Percentiles rank a stretch among this genome's conserved stretches.
phyloP scores from a whole-genome alignment of 768 basidiomycete genomes.

The Pseudohyphozyma bogoriensis region DNA sequence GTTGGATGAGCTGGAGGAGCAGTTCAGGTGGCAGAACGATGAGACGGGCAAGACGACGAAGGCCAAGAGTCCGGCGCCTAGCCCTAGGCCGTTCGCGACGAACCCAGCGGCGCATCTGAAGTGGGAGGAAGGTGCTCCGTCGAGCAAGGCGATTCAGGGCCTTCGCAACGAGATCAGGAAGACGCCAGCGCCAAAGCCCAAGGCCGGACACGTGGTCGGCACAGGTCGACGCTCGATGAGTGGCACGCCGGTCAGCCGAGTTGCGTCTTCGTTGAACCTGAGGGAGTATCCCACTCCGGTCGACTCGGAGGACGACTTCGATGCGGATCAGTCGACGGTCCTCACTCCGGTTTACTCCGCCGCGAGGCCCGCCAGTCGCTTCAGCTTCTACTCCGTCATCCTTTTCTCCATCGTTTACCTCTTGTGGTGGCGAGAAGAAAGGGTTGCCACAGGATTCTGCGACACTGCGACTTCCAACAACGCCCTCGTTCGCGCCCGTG shows the following conservation, averaged over 20 bases:
- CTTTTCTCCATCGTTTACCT: constrained; percentile 2
- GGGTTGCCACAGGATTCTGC: constrained; percentile 38
- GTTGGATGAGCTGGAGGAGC: background rate
- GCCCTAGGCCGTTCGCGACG: too few species aligned
- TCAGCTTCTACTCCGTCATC: background rate
- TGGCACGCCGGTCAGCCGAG: too few species aligned
- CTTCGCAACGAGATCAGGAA: background rate
- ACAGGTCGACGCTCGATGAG: too few species aligned
- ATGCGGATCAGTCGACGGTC: background rate
- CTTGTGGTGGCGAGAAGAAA: constrained; percentile 21
- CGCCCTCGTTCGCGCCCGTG: constrained; percentile 29
- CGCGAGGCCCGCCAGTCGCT: background rate
- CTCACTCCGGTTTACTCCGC: background rate
- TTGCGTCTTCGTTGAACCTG: too few species aligned
- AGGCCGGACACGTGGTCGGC: background rate
- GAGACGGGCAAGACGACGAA: too few species aligned
- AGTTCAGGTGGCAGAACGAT: too few species aligned
- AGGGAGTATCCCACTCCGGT: too few species aligned
- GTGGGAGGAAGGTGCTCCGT: too few species aligned
- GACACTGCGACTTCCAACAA: constrained; percentile 36
- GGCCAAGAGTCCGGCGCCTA: too few species aligned
- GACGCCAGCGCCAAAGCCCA: background rate
- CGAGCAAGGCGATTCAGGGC: background rate
- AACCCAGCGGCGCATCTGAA: background rate
- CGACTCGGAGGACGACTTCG: too few species aligned